Base-by-base conservation (phyloP, 1,139 yeast species). In the Arxiozyma telluris region DNA sequence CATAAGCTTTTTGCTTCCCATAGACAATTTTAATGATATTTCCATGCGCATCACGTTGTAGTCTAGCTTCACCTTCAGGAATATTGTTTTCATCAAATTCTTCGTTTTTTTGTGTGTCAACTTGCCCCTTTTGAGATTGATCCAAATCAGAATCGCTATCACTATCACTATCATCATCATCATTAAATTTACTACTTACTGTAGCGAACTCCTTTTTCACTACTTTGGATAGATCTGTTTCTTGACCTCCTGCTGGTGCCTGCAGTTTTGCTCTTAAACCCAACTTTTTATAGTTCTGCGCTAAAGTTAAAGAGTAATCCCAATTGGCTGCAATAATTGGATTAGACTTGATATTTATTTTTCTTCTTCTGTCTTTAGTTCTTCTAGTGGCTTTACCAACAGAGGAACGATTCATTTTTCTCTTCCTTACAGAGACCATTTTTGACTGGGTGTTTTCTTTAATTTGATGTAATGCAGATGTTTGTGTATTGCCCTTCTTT, bases 251-350 rank as follows among this genome's bases (percentile, higher is more conserved):
- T 3, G 89, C 83, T 9, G 81, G 75, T 8, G 71, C 73, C 20
- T 87, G 86, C 44, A 90, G 71, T 64, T 81, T 81, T 4, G 88
- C 77, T 49, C 82, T 75, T 55, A 91, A 74, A 2, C 98, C 98
- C 42, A 93, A 73, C 59, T 76, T 79, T 64, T 83, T 83, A 69
- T 87, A 87, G 67, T 93, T 93, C 67, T 93, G 98, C 55, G 83
- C 78, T 56, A 91, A 73, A 0, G 98, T 91, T 58, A 85, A 76
- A 23, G 80, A 78, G 58, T 83, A 78, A 71, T 93, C 96, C 98
- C 98, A 93, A 70, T 90, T 80, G 41, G 82, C 87, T 8, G 89
- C 94, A 60, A 93, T 87, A 60, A 93, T 80, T 3, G 96, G 89
- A 67, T 89, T 87, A 0, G 87, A 76, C 53, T 77, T 76, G 39